Percentiles rank a stretch among this genome's conserved stretches.
These are phyloP conservation scores for Conidiobolus incongruus DNA, from an alignment of 371 early-diverging fungal species.

Conservation along the genomic window DNA sequence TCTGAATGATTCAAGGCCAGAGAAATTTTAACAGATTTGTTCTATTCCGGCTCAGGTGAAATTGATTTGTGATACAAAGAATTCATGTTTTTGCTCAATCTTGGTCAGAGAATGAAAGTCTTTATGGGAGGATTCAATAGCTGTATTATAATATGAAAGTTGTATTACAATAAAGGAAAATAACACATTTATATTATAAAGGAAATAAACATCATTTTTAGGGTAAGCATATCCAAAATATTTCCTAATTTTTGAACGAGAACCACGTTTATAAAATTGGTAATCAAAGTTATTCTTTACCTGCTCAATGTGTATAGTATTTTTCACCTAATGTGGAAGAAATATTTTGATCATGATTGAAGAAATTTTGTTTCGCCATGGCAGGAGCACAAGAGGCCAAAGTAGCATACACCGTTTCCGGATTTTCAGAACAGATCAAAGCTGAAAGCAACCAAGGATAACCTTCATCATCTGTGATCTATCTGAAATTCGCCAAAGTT, in stretches of 20 bases:
- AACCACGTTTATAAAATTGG: background rate
- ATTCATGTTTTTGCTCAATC: background rate
- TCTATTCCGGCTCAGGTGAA: too few relatives aligned
- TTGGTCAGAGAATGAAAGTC: background rate
- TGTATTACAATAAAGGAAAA: conserved; percentile 2
- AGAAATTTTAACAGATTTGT: too few relatives aligned
- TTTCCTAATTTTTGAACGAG: background rate
- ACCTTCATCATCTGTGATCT: conserved; percentile 45
- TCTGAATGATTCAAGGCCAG: too few relatives aligned
- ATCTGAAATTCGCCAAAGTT: conserved; percentile 14
- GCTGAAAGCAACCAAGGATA: conserved; percentile 47
- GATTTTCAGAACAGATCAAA: conserved; percentile 39
- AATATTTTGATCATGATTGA: conserved; percentile 18
- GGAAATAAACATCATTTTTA: background rate
- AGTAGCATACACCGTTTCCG: conserved; percentile 34
- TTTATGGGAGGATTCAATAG: background rate
- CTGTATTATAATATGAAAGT: background rate
- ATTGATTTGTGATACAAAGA: background rate
- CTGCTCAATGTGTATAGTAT: background rate
- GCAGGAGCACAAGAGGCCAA: conserved; percentile 50
- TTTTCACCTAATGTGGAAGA: background rate
- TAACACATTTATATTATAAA: background rate
- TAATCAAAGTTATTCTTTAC: background rate
- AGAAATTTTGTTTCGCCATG: conserved; percentile 25
- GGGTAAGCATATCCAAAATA: background rate